Conservation (phyloP, 2,329 filamentous ascomycete species). For the Monosporascus sp. region DNA sequence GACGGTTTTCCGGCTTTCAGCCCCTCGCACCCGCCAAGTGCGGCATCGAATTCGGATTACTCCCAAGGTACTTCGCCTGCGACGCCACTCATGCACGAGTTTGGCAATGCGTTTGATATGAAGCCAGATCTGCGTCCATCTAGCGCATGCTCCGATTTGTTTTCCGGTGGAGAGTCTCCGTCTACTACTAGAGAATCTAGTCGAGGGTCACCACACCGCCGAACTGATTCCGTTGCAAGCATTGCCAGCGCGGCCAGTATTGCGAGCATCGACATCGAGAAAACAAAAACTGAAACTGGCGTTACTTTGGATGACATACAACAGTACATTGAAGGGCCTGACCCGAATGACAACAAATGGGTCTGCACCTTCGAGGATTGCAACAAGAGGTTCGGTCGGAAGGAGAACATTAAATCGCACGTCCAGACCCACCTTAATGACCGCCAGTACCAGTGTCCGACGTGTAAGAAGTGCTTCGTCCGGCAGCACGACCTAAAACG, state of each 20-base stretch:
- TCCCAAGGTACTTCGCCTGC: slow-evolving; percentile 51
- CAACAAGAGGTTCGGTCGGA: slow-evolving; percentile 86
- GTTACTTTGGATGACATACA: slow-evolving; percentile 82
- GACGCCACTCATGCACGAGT: slow-evolving; percentile 40
- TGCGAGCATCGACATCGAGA: slow-evolving; percentile 58
- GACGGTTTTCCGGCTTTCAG: slow-evolving; percentile 24
- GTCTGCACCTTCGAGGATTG: slow-evolving; percentile 73
- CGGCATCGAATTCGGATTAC: slow-evolving; percentile 42
- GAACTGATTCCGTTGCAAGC: slow-evolving; percentile 56
- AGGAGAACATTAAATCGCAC: slow-evolving; percentile 98
- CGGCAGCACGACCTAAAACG: slow-evolving; percentile 95
- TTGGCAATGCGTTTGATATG: slow-evolving; percentile 38
- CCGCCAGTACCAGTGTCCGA: slow-evolving; percentile 88
- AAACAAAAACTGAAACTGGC: slow-evolving; percentile 70
- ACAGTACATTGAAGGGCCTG: slow-evolving; percentile 67
- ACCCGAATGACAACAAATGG: slow-evolving; percentile 72
- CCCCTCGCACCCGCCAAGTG: slow-evolving; percentile 29
- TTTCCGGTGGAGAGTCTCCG: slow-evolving; percentile 15
- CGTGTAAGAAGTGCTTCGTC: slow-evolving; percentile 93
- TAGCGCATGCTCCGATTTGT: slow-evolving; percentile 10
- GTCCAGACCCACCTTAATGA: slow-evolving; percentile 97
- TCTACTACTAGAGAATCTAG: slow-evolving; percentile 20
- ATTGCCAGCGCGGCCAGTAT: slow-evolving; percentile 55
- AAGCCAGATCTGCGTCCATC: slow-evolving; percentile 35
- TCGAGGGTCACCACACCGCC: slow-evolving; percentile 39